Evolutionary conservation across 768 basidiomycete species (phyloP), one percentile per base, ranked within the genome.

Genomic region (Podaxis sp.): DNA sequence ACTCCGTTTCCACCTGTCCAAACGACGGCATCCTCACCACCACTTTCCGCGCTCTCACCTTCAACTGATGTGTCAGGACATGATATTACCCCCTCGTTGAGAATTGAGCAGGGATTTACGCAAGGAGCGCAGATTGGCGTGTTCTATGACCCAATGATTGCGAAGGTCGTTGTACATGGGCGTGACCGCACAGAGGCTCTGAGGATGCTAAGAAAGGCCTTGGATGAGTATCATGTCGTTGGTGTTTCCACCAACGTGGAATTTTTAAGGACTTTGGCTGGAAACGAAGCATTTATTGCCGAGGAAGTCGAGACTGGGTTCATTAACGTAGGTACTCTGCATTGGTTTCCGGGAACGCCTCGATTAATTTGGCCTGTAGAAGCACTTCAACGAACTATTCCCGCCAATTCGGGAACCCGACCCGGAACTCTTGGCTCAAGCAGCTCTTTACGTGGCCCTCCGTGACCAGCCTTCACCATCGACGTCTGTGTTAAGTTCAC

Each of bases 211-310:
- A 76, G 91, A 2, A 86, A 85, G 59, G 93, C 92, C 3, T 73
- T 97, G 42, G 91, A 89, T 56, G 88, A 95, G 64, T 98, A 96
- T 70, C 85, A 88, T 67, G 90, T 97, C 52, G 93, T 94, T 0
- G 95, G 95, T 16, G 88, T 95, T 11, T 85, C 90, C 10, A 96
- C 95, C 4, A 98, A 98, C 68, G 80, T 98, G 28, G 91, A 95
- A 68, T 98, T 97, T 71, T 75, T 98, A 62, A 78, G 88, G 52
- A 80, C 78, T 0, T 79, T 98, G 53, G 90, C 93, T 0, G 88
- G 86, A 0, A 89, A 96, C 68, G 65, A 79, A 42, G 82, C 89
- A 1, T 98, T 98, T 69, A 80, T 91, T 14, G 74, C 80, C 32
- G 91, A 80, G 23, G 87, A 95, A 61, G 83, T 98, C 10, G 95